These are phyloP conservation scores for Ceratocystis destructans DNA, from an alignment of 2,329 filamentous ascomycete genomes.

Conservation along the genomic window DNA sequence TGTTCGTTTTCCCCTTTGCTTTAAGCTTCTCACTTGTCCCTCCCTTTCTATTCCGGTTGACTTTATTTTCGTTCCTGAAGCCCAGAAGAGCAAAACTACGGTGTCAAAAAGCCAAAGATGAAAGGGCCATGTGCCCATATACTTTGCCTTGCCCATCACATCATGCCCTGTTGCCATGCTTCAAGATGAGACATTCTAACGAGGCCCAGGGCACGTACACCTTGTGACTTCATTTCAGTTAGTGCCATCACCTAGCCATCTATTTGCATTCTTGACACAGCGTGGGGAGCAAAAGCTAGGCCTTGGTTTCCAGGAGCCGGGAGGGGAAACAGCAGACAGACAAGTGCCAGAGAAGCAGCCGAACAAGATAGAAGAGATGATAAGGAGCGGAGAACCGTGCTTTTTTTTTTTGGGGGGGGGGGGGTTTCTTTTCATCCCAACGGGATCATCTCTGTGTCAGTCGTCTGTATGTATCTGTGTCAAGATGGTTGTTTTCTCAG, in stretches of 20 bases:
- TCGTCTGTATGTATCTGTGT: not conserved
- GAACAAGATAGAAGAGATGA: not conserved
- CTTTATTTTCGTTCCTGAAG: too few species aligned
- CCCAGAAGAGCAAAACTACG: too few species aligned
- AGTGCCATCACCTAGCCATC: not conserved
- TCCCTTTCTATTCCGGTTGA: not conserved
- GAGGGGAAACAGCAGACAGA: not conserved
- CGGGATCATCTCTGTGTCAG: not conserved
- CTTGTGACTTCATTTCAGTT: not conserved
- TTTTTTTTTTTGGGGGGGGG: not conserved
- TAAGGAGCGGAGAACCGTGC: not conserved
- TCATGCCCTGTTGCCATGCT: not conserved
- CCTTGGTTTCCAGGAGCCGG: not conserved
- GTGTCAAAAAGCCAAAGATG: too few species aligned
- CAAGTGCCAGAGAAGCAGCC: not conserved
- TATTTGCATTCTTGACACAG: too few species aligned
- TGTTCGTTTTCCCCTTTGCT: not conserved
- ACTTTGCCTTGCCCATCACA: not conserved
- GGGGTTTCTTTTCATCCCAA: not conserved
- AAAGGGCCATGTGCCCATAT: too few species aligned
- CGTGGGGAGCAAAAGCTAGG: too few species aligned
- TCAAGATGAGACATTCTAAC: slow-evolving; percentile 2
- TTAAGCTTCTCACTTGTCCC: not conserved
- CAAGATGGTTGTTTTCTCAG: not conserved
- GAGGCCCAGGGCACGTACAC: not conserved